A percentile compares a stretch with the other conserved stretches of the same genome.
Conservation (phyloP, 1,139 yeast species). For the Entelexis sorbosivorans region DNA sequence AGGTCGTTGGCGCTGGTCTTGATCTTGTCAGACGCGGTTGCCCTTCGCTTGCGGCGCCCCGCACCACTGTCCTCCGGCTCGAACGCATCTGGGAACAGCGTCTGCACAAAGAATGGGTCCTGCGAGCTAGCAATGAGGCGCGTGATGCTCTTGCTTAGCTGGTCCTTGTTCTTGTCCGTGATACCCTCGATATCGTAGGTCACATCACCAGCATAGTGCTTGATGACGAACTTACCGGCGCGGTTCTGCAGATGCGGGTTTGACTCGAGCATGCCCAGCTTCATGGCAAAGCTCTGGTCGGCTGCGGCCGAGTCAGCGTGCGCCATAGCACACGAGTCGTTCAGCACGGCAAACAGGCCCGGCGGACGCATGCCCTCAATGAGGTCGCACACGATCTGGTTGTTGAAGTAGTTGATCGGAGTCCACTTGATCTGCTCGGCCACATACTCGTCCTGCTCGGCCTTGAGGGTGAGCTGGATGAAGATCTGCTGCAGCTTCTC, state of each 20-base stretch:
- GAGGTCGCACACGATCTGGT: slow-evolving; percentile 91
- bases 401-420: slow-evolving; percentile 92
- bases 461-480: slow-evolving; percentile 85
- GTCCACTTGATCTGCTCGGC: slow-evolving; percentile 96
- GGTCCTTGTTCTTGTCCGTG: slow-evolving; percentile 97
- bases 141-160: slow-evolving; percentile 75
- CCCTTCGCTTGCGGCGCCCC: slow-evolving; percentile 61
- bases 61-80: slow-evolving; percentile 61
- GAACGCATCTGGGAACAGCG: slow-evolving; percentile 51
- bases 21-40: slow-evolving; percentile 96
- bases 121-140: slow-evolving; percentile 64
- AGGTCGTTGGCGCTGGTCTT: slow-evolving; percentile 82
- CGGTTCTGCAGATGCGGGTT: slow-evolving; percentile 88
- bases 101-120: slow-evolving; percentile 47
- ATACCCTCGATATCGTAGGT: slow-evolving; percentile 80
- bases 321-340: slow-evolving; percentile 96
- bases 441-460: slow-evolving; percentile 95
- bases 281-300: slow-evolving; percentile 89
- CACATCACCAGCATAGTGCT: slow-evolving; percentile 98
- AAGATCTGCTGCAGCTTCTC: slow-evolving; percentile 96
- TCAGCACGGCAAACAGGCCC: slow-evolving; percentile 90
- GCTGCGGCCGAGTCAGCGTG: slow-evolving; percentile 97
- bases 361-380: slow-evolving; percentile 94
- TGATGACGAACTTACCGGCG: slow-evolving; percentile 75
- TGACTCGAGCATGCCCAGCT: slow-evolving; percentile 70